These are phyloP conservation scores for Pseudogymnoascus sp. DNA, from an alignment of 2,329 filamentous ascomycete species.

Conservation along the genomic window DNA sequence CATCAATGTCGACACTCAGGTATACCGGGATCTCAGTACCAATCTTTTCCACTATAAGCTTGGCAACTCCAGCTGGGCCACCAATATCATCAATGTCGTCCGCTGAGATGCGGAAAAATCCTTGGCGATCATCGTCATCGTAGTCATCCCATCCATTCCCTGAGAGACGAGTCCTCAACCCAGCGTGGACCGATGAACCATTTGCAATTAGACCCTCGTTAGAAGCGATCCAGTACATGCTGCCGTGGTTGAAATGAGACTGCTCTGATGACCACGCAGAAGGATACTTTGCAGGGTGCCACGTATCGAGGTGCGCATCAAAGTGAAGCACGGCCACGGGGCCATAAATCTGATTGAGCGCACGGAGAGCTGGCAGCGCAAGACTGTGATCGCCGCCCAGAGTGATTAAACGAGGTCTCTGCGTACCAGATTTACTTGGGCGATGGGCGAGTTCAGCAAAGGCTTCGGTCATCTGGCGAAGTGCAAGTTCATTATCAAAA, in stretches of 20 bases:
- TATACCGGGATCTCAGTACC: constrained; percentile 73
- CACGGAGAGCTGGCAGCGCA: constrained; percentile 59
- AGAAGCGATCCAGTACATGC: constrained; percentile 84
- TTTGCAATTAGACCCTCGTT: constrained; percentile 73
- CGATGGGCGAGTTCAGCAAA: constrained; percentile 57
- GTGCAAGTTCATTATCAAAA: constrained; percentile 74
- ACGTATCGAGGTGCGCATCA: constrained; percentile 41
- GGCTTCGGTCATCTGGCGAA: constrained; percentile 76
- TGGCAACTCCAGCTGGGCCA: constrained; percentile 55
- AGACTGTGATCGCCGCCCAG: constrained; percentile 68
- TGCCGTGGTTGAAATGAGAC: constrained; percentile 76
- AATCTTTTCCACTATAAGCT: constrained; percentile 60
- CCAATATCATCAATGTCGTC: constrained; percentile 85
- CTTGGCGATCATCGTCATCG: constrained; percentile 63
- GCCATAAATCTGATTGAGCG: constrained; percentile 53
- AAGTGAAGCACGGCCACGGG: constrained; percentile 67
- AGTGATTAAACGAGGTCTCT: constrained; percentile 50
- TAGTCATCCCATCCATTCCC: constrained; percentile 58
- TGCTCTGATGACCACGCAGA: constrained; percentile 64
- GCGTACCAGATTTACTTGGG: constrained; percentile 8
- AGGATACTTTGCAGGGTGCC: constrained; percentile 56
- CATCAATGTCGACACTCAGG: constrained; percentile 72
- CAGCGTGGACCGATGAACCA: constrained; percentile 68
- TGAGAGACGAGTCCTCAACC: constrained; percentile 67
- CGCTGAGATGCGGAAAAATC: constrained; percentile 70